Base-by-base conservation (phyloP, 352 stramenopile genomes). In the Globisporangium nodosum region DNA sequence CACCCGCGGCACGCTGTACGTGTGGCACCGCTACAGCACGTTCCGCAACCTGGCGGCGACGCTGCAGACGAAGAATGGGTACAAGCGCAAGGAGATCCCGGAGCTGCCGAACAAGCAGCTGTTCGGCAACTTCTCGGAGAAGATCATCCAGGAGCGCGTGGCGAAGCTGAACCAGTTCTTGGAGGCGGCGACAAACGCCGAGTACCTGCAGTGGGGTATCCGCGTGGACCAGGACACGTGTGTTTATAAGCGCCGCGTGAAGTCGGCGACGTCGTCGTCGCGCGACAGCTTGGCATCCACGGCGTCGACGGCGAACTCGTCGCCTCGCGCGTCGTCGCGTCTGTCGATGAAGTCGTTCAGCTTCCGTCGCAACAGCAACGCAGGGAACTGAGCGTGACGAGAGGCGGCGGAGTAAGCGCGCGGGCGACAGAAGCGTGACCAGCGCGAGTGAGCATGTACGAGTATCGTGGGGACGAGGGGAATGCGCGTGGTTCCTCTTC, bases 1-100 rank as follows among this genome's bases (percentile, higher is more conserved):
- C 61, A 87, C 69, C 12, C 79, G 76, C 31, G 79, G 79, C 20
- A 87, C 76, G 3, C 46, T 89, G 52, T 85, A 79, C 45, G 74
- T 89, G 61, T 89, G 79, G 79, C 79, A 89, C 57, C 79, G 79
- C 15, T 89, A 89, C 74, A 86, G 74, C 54, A 89, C 79, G 49
- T 89, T 89, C 74, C 76, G 76, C n/a, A 89, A 89, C 68, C 42
- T 89, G 31, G 79, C 79, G 9, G 78, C 74, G 16, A 86, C 79
- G 21, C 60, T 89, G 37, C 74, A 87, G 63, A 85, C 74, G n/a
- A 89, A 89, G 71, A 86, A 89, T 56, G 73, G 74, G 30, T 86
- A 87, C 67, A 82, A 84, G 64, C 73, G 74, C 52, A 85, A 89
- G 66, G 76, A 86, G 54, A 87, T 89, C 31, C 79, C 79, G 3